These are phyloP conservation scores for Diaporthe helianthi DNA, from an alignment of 2,329 filamentous ascomycete species.

Conservation along the genomic window DNA sequence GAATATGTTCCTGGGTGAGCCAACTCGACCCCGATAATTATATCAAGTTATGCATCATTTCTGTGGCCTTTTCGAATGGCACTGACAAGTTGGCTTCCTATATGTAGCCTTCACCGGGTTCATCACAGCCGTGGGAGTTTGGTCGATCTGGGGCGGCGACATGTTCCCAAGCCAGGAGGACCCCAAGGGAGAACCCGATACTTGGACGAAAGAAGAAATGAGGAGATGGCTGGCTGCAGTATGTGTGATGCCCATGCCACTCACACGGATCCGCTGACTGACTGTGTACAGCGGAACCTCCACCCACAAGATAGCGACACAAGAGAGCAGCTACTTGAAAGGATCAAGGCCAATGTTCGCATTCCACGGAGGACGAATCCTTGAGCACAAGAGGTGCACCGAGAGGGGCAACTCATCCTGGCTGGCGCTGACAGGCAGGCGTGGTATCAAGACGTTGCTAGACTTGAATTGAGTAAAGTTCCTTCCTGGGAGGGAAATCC, in stretches of 20 bases:
- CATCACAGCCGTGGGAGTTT: constrained; percentile 80
- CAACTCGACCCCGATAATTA: neutral
- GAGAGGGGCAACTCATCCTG: neutral
- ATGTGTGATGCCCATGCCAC: constrained; percentile 47
- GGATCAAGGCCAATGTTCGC: constrained; percentile 57
- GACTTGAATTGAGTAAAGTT: no score
- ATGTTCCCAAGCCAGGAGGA: constrained; percentile 79
- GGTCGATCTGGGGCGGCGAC: constrained; percentile 85
- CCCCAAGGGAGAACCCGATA: constrained; percentile 74
- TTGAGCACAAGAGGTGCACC: neutral
- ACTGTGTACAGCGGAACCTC: constrained; percentile 51
- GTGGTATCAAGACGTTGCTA: neutral
- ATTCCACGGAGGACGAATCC: constrained; percentile 39
- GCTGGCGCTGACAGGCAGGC: neutral
- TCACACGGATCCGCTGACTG: constrained; percentile 9
- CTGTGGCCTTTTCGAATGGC: neutral
- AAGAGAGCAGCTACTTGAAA: constrained; percentile 54
- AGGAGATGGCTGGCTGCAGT: constrained; percentile 82
- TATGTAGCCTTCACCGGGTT: constrained; percentile 77
- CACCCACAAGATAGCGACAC: constrained; percentile 52
- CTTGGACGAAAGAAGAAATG: constrained; percentile 83
- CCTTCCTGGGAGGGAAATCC: no score
- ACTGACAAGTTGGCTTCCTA: neutral
- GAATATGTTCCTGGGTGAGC: constrained; percentile 73
- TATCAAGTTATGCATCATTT: neutral